These are phyloP conservation scores for Athelia psychrophila DNA, from an alignment of 1,284 basidiomycete genomes.

Conservation along the genomic window DNA sequence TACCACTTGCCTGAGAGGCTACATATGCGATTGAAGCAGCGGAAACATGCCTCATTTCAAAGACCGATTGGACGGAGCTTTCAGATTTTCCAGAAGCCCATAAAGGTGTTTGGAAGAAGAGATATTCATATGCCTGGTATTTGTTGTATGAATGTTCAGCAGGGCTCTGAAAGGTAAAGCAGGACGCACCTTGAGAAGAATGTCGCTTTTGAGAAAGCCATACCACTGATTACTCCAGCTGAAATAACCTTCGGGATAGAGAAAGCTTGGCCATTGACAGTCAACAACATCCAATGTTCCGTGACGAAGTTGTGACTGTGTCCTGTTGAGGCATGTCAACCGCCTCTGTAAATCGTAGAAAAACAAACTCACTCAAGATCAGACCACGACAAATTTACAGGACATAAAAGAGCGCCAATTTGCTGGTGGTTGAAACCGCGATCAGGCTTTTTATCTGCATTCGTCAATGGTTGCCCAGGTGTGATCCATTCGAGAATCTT, in stretches of 20 bases:
- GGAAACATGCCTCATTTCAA: neutral
- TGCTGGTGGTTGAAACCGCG: neutral
- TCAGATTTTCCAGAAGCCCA: neutral
- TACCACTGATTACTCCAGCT: neutral
- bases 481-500: neutral
- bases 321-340: neutral
- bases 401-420: neutral
- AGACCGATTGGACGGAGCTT: neutral
- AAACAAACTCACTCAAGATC: neutral
- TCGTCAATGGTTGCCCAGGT: neutral
- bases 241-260: neutral
- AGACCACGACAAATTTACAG: neutral
- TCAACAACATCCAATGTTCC: neutral
- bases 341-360: neutral
- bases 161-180: neutral
- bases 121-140: neutral
- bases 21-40: neutral
- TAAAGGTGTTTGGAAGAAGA: neutral
- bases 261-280: neutral
- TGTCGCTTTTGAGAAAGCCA: neutral
- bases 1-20: neutral
- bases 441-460: neutral
- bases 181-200: neutral
- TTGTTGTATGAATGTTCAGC: neutral
- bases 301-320: neutral